Conservation (phyloP, 208 protist species). For the Crithidia sp. region DNA sequence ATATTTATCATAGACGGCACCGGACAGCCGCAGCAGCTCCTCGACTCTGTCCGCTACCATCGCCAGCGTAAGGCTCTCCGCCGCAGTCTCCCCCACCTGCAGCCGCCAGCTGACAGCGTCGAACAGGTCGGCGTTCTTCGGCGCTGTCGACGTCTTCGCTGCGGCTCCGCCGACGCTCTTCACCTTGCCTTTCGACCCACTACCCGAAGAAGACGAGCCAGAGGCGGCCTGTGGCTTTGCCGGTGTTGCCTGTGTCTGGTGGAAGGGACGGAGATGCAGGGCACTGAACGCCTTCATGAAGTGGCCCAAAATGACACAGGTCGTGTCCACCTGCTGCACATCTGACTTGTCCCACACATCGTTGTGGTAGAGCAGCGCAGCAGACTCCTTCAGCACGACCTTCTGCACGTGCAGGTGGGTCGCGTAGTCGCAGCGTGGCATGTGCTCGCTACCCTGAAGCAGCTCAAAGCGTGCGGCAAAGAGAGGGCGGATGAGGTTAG, state of each 20-base stretch:
- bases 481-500: slow-evolving; percentile 54
- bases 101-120: slow-evolving; percentile 43
- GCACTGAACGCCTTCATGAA: slow-evolving; percentile 82
- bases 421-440: slow-evolving; percentile 64
- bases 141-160: background rate
- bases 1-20: slow-evolving; percentile 40
- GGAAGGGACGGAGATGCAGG: slow-evolving; percentile 68
- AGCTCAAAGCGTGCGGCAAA: slow-evolving; percentile 83
- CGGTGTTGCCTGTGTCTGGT: slow-evolving; percentile 23
- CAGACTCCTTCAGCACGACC: slow-evolving; percentile 63
- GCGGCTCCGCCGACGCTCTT: slow-evolving; percentile 7
- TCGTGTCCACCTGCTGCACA: slow-evolving; percentile 71
- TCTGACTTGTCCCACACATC: slow-evolving; percentile 71
- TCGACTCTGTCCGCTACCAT: slow-evolving; percentile 75
- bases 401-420: slow-evolving; percentile 60
- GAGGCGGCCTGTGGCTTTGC: no score
- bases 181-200: slow-evolving; percentile 1
- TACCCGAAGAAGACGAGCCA: no score
- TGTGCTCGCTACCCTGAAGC: slow-evolving; percentile 73
- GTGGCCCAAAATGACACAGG: slow-evolving; percentile 73
- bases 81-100: slow-evolving; percentile 30
- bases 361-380: slow-evolving; percentile 73
- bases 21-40: slow-evolving; percentile 55
- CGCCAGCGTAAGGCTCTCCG: slow-evolving; percentile 47
- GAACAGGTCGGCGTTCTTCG: background rate